phyloP scores from a whole-genome alignment of 371 early-diverging fungal species.

The Mucor racemosus region DNA sequence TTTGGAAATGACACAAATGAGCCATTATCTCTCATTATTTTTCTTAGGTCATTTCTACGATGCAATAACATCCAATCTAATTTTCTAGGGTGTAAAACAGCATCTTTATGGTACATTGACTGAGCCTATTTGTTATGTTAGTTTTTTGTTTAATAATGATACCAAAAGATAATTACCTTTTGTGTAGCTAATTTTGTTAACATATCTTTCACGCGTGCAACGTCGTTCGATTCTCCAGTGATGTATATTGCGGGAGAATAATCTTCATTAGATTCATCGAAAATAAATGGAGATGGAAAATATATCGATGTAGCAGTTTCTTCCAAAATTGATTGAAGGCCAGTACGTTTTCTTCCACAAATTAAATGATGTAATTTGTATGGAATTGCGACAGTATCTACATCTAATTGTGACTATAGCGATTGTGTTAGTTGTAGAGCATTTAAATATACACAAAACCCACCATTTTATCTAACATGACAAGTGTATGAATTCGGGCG shows the following conservation, averaged over 20 bases:
- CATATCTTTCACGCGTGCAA: constrained; percentile 38
- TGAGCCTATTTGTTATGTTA: constrained; percentile 37
- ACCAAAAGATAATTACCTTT: constrained; percentile 30
- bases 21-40: constrained; percentile 82
- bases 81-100: constrained; percentile 62
- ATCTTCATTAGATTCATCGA: constrained; percentile 17
- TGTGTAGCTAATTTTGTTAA: constrained; percentile 37
- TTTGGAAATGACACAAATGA: constrained; percentile 21
- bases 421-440: not conserved
- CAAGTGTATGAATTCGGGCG: constrained; percentile 44
- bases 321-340: constrained; percentile 67
- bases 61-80: constrained; percentile 80
- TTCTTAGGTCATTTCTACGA: constrained; percentile 63
- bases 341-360: constrained; percentile 67
- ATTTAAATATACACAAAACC: not conserved
- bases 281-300: constrained; percentile 63
- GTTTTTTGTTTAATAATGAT: not conserved
- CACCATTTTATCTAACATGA: constrained; percentile 53
- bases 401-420: constrained; percentile 27
- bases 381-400: constrained; percentile 36
- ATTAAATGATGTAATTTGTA: constrained; percentile 57
- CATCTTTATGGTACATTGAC: constrained; percentile 59
- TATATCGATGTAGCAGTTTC: constrained; percentile 70
- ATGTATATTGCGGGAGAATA: constrained; percentile 36
- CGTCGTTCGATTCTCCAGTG: constrained; percentile 37